phyloP scores from a whole-genome alignment of 2,329 filamentous ascomycete species.

The Diaporthe caulivora region DNA sequence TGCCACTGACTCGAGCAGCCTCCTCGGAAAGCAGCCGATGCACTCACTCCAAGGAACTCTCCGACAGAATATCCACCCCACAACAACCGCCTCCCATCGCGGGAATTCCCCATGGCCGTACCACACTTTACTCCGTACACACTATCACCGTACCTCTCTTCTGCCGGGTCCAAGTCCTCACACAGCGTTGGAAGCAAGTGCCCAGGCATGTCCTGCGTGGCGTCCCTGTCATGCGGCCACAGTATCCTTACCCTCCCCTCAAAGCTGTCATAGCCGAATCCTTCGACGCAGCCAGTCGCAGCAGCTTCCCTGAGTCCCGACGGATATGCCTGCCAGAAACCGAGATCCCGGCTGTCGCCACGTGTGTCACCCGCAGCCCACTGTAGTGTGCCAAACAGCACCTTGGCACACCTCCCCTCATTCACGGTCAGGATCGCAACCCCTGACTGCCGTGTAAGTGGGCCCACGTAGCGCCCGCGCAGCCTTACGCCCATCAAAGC shows the following conservation, averaged over 20 bases:
- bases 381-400: background rate
- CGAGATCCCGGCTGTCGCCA: conserved; percentile 31
- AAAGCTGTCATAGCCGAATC: conserved; percentile 6
- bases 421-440: conserved; percentile 17
- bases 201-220: background rate
- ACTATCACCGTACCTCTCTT: background rate
- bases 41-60: conserved; percentile 25
- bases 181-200: background rate
- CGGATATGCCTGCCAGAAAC: conserved; percentile 15
- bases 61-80: background rate
- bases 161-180: background rate
- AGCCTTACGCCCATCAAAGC: conserved; percentile 28
- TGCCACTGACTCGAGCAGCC: conserved; percentile 23
- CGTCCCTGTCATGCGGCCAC: conserved; percentile 17
- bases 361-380: conserved; percentile 26
- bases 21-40: conserved; percentile 25
- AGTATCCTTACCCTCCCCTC: background rate
- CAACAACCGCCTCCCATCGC: background rate
- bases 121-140: background rate
- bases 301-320: conserved; percentile 17
- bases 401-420: background rate
- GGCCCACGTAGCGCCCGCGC: conserved; percentile 27
- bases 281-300: conserved; percentile 4
- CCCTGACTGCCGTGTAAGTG: conserved; percentile 32
- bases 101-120: background rate